Conservation (phyloP, 1,139 yeast genomes). For the Candida glucosophila region DNA sequence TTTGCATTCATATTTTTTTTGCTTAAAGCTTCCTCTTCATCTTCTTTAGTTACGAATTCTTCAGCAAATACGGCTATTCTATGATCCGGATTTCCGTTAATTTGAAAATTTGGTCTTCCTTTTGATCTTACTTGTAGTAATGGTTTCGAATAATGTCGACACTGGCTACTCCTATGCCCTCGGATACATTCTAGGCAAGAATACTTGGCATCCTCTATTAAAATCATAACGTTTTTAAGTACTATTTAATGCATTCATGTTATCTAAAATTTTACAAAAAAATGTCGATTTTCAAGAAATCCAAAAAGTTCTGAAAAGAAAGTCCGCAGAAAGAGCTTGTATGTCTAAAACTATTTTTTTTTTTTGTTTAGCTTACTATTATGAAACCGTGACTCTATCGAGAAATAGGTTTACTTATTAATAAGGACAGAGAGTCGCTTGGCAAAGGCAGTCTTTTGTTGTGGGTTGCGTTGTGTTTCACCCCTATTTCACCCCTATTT, state of each 20-base stretch:
- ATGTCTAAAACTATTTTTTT: not conserved
- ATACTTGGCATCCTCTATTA: constrained; percentile 75
- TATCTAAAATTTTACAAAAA: too few relatives aligned
- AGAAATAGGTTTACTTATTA: too few relatives aligned
- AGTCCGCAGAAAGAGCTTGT: not conserved
- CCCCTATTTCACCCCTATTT: too few relatives aligned
- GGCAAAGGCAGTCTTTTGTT: too few relatives aligned
- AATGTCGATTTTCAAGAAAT: too few relatives aligned
- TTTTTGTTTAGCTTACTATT: too few relatives aligned
- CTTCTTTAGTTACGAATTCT: constrained; percentile 14
- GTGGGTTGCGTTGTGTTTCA: too few relatives aligned
- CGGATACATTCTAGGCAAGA: constrained; percentile 89
- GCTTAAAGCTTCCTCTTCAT: constrained; percentile 3
- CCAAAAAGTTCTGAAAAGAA: not conserved
- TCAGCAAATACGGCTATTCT: constrained; percentile 54
- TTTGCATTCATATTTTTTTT: constrained; percentile 6
- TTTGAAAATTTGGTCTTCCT: constrained; percentile 64
- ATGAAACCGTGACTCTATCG: too few relatives aligned
- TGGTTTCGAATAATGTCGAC: constrained; percentile 74
- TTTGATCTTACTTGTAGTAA: constrained; percentile 79
- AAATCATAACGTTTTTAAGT: constrained; percentile 58
- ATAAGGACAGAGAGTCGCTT: too few relatives aligned
- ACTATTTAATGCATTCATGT: too few relatives aligned
- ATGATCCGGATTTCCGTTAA: constrained; percentile 39
- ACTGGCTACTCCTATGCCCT: constrained; percentile 85